Evolutionary conservation across 495 filamentous ascomycete species (phyloP).

Genomic region (Astrocystis sublimbata): DNA sequence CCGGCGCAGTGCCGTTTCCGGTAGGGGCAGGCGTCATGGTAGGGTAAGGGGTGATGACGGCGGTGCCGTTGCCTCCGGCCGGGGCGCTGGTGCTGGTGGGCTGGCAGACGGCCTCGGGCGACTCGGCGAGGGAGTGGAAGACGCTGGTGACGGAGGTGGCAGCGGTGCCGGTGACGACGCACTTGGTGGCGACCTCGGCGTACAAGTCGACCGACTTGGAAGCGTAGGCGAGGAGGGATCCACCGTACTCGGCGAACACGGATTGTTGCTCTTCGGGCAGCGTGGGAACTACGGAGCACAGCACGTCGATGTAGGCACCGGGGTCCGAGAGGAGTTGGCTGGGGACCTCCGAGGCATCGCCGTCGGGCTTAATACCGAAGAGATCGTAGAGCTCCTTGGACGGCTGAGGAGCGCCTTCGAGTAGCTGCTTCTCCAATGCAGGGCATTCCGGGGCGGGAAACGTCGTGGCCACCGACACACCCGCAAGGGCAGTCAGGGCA

Average conservation of each 20-base stretch:
- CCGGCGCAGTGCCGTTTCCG: background rate
- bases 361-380: too few relatives aligned
- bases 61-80: background rate
- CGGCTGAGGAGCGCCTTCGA: background rate
- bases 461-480: background rate
- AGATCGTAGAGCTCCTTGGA: background rate
- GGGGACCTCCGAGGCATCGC: too few relatives aligned
- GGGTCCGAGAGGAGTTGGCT: background rate
- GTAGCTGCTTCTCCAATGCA: background rate
- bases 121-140: conserved; percentile 5
- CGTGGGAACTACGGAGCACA: background rate
- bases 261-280: background rate
- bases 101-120: background rate
- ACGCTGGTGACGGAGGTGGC: conserved; percentile 6
- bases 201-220: background rate
- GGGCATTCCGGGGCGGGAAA: background rate
- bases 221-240: background rate
- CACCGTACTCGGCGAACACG: background rate
- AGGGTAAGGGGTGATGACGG: background rate
- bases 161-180: background rate
- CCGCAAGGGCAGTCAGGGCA: background rate
- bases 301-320: background rate
- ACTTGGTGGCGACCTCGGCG: conserved; percentile 6
- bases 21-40: background rate
- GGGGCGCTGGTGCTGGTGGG: background rate